phyloP scores from a whole-genome alignment of 257 asterid species.

The Echium plantagineum region DNA sequence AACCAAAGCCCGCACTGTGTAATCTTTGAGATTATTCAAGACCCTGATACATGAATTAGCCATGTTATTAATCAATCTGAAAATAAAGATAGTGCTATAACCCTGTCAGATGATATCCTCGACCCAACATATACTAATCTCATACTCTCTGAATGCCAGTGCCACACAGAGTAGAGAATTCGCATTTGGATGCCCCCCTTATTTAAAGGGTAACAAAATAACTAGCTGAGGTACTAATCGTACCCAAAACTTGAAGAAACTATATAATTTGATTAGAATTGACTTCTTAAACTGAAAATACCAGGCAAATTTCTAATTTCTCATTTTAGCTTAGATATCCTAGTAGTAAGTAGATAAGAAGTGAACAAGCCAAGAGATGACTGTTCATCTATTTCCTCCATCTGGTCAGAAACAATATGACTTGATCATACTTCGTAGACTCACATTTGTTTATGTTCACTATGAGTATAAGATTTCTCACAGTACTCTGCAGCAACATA shows the following conservation, averaged over 20 bases:
- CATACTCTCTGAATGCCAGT: not conserved
- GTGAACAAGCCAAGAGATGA: not conserved
- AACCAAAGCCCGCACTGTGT: constrained; percentile 84
- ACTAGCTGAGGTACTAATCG: no score
- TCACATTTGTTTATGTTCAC: constrained; percentile 89
- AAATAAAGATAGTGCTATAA: not conserved
- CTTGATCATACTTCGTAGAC: constrained; percentile 12
- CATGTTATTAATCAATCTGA: not conserved
- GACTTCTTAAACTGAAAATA: no score
- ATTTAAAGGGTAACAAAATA: no score
- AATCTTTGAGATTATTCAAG: constrained; percentile 81
- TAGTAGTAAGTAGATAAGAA: no score
- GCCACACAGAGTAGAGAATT: not conserved
- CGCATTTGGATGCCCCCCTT: not conserved
- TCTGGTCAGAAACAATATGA: not conserved
- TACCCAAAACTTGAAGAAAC: no score
- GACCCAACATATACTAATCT: not conserved
- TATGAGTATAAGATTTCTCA: constrained; percentile 75
- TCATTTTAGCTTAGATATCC: no score
- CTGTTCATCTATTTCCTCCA: not conserved
- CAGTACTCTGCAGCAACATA: constrained; percentile 95
- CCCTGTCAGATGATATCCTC: not conserved
- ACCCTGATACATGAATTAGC: constrained; percentile 40
- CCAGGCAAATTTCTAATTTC: no score
- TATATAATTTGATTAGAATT: no score